Evolutionary conservation across 2,329 filamentous ascomycete genomes (phyloP), one percentile per base, ranked within the genome.

Genomic region (Xylariaceae sp.): DNA sequence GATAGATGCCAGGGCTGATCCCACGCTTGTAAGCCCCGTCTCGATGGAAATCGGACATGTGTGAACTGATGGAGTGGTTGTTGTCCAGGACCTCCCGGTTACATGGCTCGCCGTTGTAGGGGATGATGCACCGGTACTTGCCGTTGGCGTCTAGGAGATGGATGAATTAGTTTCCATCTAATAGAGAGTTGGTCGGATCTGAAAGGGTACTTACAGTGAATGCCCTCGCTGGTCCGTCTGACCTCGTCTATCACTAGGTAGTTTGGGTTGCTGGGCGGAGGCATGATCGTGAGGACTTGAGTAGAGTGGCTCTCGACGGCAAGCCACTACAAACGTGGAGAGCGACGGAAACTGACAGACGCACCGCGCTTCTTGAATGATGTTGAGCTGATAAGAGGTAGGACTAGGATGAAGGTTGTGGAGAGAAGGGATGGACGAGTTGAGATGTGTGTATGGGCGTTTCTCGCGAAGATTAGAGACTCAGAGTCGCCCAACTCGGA

Each of bases 31-130:
- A 61, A n/a, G 18, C 8, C 3, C 55, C 41, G 1, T 47, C 23
- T 1, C 7, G 30, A 35, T 61, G 59, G 4, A 58, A 52, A 8
- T 53, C 1, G 39, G 47, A 52, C 3, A 55, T 61, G 49, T 61
- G 59, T 8, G 55, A 61, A 8, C 17, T 52, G 47, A 61, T 58
- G 34, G 30, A 55, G 7, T 55, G 55, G 4, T 4, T 18, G 3
- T 13, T 55, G 2, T 2, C 55, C 1, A 48, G 34, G 3, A 61
- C 55, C 48, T 54, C 18, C 2, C 51, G 37, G 34, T 53, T 53
- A 23, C 59, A 61, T 4, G 17, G 48, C 10, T 2, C 23, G n/a
- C 55, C 59, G 30, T 58, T 49, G 18, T 45, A 10, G 41, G 52
- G 7, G 11, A 47, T 51, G 10, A 23, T 39, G 49, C 59, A 58